These are phyloP conservation scores for Claviceps monticola DNA, from an alignment of 2,329 filamentous ascomycete species.

Conservation along the genomic window DNA sequence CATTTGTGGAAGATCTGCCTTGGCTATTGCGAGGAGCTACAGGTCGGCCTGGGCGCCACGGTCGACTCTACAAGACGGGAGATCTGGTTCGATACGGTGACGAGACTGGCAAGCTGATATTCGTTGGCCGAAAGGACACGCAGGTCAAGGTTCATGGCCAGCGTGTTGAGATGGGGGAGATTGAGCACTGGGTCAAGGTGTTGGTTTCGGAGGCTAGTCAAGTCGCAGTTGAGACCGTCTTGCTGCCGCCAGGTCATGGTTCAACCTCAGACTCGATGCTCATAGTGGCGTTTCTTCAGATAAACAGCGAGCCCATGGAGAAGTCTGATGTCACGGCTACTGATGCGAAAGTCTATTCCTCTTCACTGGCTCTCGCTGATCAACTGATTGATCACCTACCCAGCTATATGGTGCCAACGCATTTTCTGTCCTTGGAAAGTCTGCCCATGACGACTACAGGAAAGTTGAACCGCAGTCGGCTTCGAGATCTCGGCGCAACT, in stretches of 20 bases:
- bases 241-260: no score
- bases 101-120: constrained; percentile 12
- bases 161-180: constrained; percentile 12
- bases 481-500: constrained; percentile 4
- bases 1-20: background rate
- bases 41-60: background rate
- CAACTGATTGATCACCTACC: constrained; percentile 4
- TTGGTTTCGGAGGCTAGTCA: background rate
- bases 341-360: background rate
- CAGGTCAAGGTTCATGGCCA: constrained; percentile 15
- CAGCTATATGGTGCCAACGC: constrained; percentile 9
- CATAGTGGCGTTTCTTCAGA: background rate
- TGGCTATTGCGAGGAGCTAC: constrained; percentile 2
- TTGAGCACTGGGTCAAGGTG: constrained; percentile 5
- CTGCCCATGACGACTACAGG: constrained; percentile 7
- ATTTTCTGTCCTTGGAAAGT: constrained; percentile 5
- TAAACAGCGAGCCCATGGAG: background rate
- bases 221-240: background rate
- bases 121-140: constrained; percentile 12
- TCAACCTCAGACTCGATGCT: no score
- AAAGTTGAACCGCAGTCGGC: constrained; percentile 6
- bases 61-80: constrained; percentile 11
- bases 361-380: background rate
- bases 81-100: constrained; percentile 9
- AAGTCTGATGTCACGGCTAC: background rate